Base-by-base conservation (phyloP, 108 stramenopile species). In the Mediolabrus comicus region DNA sequence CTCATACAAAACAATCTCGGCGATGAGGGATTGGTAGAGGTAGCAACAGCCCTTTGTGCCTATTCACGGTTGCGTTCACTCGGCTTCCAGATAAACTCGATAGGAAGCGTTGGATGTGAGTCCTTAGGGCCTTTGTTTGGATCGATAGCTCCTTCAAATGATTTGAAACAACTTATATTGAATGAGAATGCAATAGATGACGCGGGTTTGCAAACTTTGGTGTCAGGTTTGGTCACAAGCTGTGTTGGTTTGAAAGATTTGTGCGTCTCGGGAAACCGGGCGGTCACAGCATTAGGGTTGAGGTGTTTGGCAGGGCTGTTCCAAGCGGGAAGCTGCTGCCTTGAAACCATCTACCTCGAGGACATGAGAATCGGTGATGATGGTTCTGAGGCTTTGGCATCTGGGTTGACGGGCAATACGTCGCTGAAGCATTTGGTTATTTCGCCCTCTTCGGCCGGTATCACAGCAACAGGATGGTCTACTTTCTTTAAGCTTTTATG, bases 401-500 rank as follows among this genome's bases (percentile, higher is more conserved):
- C 11, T 53, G 61, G 19, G 16, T 51, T 62, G 61, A 7, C 3
- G 6, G 52, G 53, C 1, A 54, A 54, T 9, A 62, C 22, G 11
- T n/a, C 49, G 31, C 3, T 57, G 56, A 43, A 57, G 56, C 39
- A 43, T 39, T 35, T 57, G 41, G 16, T 17, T 17, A 1, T 43
- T 19, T 17, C 41, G 41, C 41, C 41, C 2, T n/a, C 16, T 17
- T 17, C 16, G 2, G 33, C 56, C 11, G 53, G 52, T 0, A 62
- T 62, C 11, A 62, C 61, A 27, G 5, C 5, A 5, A 52, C 13
- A n/a, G 61, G 61, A 36, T 62, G 61, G 61, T 2, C 61, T 17
- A 51, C 61, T 54, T 54, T 62, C 43, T 62, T 51, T 6, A 59
- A 59, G 34, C 27, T 59, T 31, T 9, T 59, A 5, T 59, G 59